phyloP scores from a whole-genome alignment of 1,284 basidiomycete genomes.

The Cystobasidium pallidum region DNA sequence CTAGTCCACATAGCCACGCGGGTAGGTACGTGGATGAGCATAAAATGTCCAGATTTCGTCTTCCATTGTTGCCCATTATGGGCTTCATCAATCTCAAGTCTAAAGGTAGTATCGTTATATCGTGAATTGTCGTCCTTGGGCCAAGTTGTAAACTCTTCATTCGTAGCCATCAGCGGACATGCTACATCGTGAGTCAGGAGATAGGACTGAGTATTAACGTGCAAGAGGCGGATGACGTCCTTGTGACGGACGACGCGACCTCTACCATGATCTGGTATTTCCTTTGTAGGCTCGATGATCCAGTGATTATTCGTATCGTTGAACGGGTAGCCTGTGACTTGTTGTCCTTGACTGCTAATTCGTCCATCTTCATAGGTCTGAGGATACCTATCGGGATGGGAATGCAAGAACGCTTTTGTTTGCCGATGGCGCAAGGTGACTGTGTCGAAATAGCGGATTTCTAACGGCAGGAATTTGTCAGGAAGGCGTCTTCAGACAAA shows the following conservation, averaged over 20 bases:
- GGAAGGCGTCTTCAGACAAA: conserved; percentile 3
- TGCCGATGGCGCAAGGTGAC: conserved; percentile 88
- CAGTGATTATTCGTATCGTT: conserved; percentile 93
- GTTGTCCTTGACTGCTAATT: conserved; percentile 76
- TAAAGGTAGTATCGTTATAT: conserved; percentile 75
- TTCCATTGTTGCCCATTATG: conserved; percentile 79
- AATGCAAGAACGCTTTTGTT: conserved; percentile 90
- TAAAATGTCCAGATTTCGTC: conserved; percentile 89
- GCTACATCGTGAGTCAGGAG: conserved; percentile 97
- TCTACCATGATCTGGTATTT: conserved; percentile 82
- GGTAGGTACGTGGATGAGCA: conserved; percentile 83
- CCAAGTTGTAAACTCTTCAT: conserved; percentile 96
- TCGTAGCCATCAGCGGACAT: conserved; percentile 93
- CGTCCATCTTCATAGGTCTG: conserved; percentile 95
- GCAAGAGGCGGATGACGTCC: conserved; percentile 85
- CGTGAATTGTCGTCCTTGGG: conserved; percentile 62
- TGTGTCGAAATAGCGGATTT: conserved; percentile 89
- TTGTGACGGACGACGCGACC: conserved; percentile 85
- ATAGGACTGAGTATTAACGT: conserved; percentile 78
- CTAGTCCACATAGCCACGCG: conserved; percentile 95
- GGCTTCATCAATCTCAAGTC: conserved; percentile 71
- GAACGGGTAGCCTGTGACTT: conserved; percentile 96
- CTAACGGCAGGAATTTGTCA: conserved; percentile 59
- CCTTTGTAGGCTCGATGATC: conserved; percentile 91
- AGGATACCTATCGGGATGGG: conserved; percentile 86